A percentile compares a stretch with the other conserved stretches of the same genome.
These are phyloP conservation scores for Bocquillonia castaneifolia DNA, from an alignment of 441 rosid genomes.

Conservation along the genomic window DNA sequence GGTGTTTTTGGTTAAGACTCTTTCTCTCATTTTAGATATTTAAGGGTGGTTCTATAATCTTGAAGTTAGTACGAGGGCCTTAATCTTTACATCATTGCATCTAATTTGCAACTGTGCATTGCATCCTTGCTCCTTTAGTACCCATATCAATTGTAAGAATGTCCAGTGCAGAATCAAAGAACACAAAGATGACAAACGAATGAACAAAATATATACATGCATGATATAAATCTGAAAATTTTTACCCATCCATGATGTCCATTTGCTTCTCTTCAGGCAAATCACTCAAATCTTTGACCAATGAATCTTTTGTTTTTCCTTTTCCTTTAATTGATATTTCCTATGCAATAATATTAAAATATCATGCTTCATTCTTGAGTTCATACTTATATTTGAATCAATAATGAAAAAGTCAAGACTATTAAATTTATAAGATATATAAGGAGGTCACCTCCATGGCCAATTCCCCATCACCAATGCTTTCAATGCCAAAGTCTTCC, in stretches of 20 bases:
- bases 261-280: constrained; percentile 80
- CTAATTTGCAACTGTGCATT: background rate
- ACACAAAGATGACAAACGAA: background rate
- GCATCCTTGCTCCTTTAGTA: background rate
- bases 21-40: background rate
- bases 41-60: background rate
- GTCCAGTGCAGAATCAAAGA: background rate
- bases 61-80: background rate
- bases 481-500: constrained; percentile 75
- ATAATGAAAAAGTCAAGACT: background rate
- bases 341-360: constrained; percentile 32
- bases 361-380: constrained; percentile 8
- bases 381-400: background rate
- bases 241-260: constrained; percentile 70
- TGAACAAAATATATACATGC: background rate
- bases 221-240: constrained; percentile 3
- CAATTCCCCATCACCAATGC: constrained; percentile 46
- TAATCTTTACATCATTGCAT: background rate
- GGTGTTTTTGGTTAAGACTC: background rate
- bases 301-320: constrained; percentile 21
- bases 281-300: constrained; percentile 48
- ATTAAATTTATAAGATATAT: constrained; percentile 5
- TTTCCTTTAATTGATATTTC: constrained; percentile 50
- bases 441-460: constrained; percentile 51
- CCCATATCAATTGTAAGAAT: background rate